Evolutionary conservation across 2,329 filamentous ascomycete genomes (phyloP), one percentile per base, ranked within the genome.

Genomic region (Cryphonectria parasitica): DNA sequence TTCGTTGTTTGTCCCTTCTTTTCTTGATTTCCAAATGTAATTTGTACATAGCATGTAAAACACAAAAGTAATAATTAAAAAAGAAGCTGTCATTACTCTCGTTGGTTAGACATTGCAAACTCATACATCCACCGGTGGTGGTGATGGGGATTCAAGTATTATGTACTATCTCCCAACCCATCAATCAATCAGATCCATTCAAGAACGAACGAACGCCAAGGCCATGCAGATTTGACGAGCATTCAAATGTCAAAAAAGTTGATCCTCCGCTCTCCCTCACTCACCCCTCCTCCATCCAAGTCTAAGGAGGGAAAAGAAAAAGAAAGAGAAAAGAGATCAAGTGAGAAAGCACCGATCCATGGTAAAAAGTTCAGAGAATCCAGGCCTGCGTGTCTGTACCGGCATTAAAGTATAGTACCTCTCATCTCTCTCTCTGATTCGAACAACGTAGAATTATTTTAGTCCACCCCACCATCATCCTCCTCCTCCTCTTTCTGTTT

Each of bases 401-500:
- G 34, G 36, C 39, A 31, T 45, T 45, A 64, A 58, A 7, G 22
- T 49, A 49, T 25, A 31, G 54, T 58, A 58, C 54, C 54, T 58
- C 28, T 8, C 19, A 10, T 39, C 25, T 41, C 31, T 41, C 15
- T n/a, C 43, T 22, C 13, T 56, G n/a, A n/a, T 36, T 13, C 25
- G 22, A n/a, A n/a, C 25, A 8, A 17, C 0, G 31, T n/a, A 39
- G 6, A 39, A 39, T 39, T 39, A 36, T 69, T 69, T 73, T 69
- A 76, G 73, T 72, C 76, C 74, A 77, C 74, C 74, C 74, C 78
- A 69, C 77, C 74, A 74, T 63, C 60, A 43, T 75, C 36, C 8
- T 64, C 61, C 10, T 79, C 65, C 74, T 77, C 56, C 72, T 76
- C 2, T 70, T 75, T 54, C 8, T 60, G 79, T 74, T 69, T 83